phyloP scores from a whole-genome alignment of 2,329 filamentous ascomycete genomes.

The Ophiostoma australiae region DNA sequence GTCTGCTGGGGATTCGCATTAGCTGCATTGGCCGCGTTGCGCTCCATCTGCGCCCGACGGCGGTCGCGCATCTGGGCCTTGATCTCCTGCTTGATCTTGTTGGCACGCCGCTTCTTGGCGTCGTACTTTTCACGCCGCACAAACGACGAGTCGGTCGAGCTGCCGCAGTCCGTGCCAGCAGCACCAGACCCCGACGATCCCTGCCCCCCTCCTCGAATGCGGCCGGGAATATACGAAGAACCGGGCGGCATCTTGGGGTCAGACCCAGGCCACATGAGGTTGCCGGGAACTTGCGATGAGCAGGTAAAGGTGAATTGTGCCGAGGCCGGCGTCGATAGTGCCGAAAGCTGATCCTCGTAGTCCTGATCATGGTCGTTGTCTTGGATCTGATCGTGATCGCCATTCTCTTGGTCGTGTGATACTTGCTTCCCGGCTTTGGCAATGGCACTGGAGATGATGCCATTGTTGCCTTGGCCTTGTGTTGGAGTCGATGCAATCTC shows the following conservation, averaged over 20 bases:
- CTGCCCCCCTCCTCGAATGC: not conserved
- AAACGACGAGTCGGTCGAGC: slow-evolving; percentile 2
- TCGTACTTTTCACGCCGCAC: slow-evolving; percentile 28
- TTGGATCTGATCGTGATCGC: slow-evolving; percentile 36
- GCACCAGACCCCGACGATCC: too few relatives aligned
- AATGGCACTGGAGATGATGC: slow-evolving; percentile 89
- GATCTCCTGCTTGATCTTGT: slow-evolving; percentile 54
- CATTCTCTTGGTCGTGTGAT: slow-evolving; percentile 40
- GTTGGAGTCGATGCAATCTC: not conserved
- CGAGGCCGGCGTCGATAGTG: slow-evolving; percentile 63
- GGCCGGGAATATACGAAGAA: slow-evolving; percentile 9
- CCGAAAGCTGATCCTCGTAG: slow-evolving; percentile 61
- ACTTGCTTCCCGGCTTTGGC: slow-evolving; percentile 71
- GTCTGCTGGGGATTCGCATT: slow-evolving; percentile 42
- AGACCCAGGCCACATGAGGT: slow-evolving; percentile 58
- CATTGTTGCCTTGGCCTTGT: slow-evolving; percentile 48
- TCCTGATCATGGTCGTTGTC: slow-evolving; percentile 47
- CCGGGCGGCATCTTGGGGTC: slow-evolving; percentile 20
- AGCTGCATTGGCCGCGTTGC: slow-evolving; percentile 63
- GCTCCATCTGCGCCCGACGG: slow-evolving; percentile 68
- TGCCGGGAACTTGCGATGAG: slow-evolving; percentile 80
- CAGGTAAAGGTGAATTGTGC: slow-evolving; percentile 96
- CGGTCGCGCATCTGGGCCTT: slow-evolving; percentile 65
- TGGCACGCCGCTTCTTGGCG: slow-evolving; percentile 56
- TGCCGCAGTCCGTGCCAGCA: not conserved